These are phyloP conservation scores for Aspergillus ochraceus DNA, from an alignment of 2,329 filamentous ascomycete species.

Conservation along the genomic window DNA sequence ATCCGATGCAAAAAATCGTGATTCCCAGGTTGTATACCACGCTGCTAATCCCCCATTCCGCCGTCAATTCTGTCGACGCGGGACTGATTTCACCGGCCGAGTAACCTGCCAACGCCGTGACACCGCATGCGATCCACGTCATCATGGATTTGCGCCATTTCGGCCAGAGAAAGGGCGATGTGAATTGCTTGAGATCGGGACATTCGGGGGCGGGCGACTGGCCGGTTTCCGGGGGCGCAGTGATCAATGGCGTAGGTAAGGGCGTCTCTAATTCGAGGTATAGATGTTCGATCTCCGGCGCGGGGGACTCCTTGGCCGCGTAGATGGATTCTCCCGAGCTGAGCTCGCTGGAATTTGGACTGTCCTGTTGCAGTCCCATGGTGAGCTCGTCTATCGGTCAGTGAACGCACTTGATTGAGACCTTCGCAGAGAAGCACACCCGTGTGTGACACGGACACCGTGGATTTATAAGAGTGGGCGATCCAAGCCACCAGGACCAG, in stretches of 20 bases:
- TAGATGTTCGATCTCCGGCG: conserved; percentile 51
- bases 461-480: conserved; percentile 2
- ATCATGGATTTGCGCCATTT: conserved; percentile 66
- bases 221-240: conserved; percentile 28
- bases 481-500: neutral
- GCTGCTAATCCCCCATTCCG: conserved; percentile 64
- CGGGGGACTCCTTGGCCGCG: neutral
- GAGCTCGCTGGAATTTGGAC: neutral
- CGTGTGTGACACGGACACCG: neutral
- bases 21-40: conserved; percentile 73
- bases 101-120: conserved; percentile 77
- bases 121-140: conserved; percentile 71
- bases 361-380: neutral
- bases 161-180: conserved; percentile 74
- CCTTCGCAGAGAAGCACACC: neutral
- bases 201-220: conserved; percentile 51
- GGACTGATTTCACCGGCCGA: conserved; percentile 78
- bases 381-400: neutral
- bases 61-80: conserved; percentile 63
- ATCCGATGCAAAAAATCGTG: conserved; percentile 78
- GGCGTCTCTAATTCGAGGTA: conserved; percentile 64
- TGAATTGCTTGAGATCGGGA: conserved; percentile 67
- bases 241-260: conserved; percentile 48
- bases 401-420: too few species aligned
- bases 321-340: conserved; percentile 7